Conservation (phyloP, 345 rosid species). For the Eucalyptus tenuipes region DNA sequence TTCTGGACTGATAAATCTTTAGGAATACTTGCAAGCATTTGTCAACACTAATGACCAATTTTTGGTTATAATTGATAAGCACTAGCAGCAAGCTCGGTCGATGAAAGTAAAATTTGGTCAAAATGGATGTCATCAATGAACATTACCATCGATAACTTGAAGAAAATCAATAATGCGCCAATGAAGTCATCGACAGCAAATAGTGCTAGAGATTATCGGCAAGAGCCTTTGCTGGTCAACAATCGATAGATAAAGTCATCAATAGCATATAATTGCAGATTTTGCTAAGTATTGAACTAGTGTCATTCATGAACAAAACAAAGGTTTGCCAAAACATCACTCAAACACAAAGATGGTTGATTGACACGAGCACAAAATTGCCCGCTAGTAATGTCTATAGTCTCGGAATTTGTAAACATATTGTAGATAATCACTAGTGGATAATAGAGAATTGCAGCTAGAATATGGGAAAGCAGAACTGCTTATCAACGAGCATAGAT, state of each 20-base stretch:
- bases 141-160: not conserved
- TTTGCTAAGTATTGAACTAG: not conserved
- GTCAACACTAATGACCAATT: accelerated
- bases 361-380: not conserved
- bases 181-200: too few relatives aligned
- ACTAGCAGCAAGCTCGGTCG: too few relatives aligned
- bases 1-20: not conserved
- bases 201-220: not conserved
- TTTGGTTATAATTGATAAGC: too few relatives aligned
- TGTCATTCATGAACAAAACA: not conserved
- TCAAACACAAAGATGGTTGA: not conserved
- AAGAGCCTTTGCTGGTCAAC: not conserved
- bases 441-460: not conserved
- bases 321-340: not conserved
- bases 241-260: not conserved
- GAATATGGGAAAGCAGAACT: not conserved
- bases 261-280: not conserved
- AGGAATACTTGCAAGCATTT: not conserved
- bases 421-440: not conserved
- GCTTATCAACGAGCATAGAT: not conserved
- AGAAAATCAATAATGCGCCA: not conserved
- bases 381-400: not conserved
- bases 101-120: not conserved
- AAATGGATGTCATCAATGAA: not conserved
- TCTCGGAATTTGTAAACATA: not conserved